Evolutionary conservation across 139 green algal species (phyloP).

Genomic region (Chlamydomonas eustigma): DNA sequence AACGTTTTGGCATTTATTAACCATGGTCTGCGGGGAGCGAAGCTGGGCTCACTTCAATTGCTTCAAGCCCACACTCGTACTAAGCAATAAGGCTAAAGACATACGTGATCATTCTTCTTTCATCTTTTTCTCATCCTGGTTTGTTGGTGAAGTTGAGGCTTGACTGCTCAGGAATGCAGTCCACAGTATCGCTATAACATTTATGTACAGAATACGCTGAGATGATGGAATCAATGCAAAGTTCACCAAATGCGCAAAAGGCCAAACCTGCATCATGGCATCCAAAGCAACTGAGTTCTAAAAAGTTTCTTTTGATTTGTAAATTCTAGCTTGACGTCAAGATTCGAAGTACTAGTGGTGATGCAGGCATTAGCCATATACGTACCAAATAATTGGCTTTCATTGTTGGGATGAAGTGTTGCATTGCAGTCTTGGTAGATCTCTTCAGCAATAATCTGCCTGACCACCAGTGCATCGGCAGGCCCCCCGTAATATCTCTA

Average conservation of each 20-base stretch:
- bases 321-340: neutral
- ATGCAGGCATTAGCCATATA: neutral
- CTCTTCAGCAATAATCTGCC: neutral
- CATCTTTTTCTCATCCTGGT: too few relatives aligned
- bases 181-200: slow-evolving; percentile 47
- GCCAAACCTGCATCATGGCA: slow-evolving; percentile 39
- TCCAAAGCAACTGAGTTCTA: neutral
- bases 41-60: too few relatives aligned
- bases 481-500: neutral
- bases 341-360: neutral
- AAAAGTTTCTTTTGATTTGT: neutral
- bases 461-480: neutral
- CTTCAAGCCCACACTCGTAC: too few relatives aligned
- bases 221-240: slow-evolving; percentile 51
- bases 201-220: slow-evolving; percentile 57
- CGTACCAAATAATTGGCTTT: neutral
- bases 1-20: too few relatives aligned
- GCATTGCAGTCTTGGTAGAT: neutral
- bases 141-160: slow-evolving; percentile 20
- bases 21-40: too few relatives aligned
- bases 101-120: too few relatives aligned
- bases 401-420: neutral
- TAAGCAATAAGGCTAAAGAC: too few relatives aligned
- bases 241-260: slow-evolving; percentile 55
- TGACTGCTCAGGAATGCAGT: slow-evolving; percentile 31